Conservation (phyloP, 2,329 filamentous ascomycete genomes). For the Lasiodiplodia hormozganensis region DNA sequence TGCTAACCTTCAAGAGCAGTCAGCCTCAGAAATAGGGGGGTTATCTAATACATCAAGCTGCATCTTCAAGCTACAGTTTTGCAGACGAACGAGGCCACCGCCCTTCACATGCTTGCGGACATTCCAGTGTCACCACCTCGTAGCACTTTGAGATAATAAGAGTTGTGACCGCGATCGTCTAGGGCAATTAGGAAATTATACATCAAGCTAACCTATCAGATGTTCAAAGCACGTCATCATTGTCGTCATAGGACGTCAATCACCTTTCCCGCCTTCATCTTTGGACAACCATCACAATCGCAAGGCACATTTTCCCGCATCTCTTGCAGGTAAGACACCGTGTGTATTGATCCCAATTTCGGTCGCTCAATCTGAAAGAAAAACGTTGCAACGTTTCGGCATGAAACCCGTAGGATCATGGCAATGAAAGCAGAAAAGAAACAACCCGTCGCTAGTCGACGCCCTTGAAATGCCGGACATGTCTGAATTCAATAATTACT, state of each 20-base stretch:
- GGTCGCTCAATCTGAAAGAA: slow-evolving; percentile 5
- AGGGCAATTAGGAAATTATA: not conserved
- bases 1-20: not conserved
- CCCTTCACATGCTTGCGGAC: not conserved
- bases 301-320: not conserved
- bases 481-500: slow-evolving; percentile 10
- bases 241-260: not conserved
- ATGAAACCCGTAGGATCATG: slow-evolving; percentile 21
- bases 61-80: not conserved
- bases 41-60: not conserved
- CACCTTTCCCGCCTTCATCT: not conserved
- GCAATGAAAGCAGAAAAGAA: not conserved
- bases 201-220: not conserved
- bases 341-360: slow-evolving; percentile 2
- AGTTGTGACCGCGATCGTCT: not conserved
- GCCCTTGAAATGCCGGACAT: slow-evolving; percentile 12
- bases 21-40: not conserved
- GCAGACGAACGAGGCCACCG: not conserved
- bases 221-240: not conserved
- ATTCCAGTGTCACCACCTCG: not conserved
- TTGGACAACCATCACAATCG: not conserved
- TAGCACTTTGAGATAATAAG: not conserved
- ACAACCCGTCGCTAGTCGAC: slow-evolving; percentile 15
- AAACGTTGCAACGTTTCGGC: slow-evolving; percentile 5
- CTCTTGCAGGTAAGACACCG: not conserved